Evolutionary conservation across 805 yeast species (phyloP).

Genomic region (Metschnikowia lunata): DNA sequence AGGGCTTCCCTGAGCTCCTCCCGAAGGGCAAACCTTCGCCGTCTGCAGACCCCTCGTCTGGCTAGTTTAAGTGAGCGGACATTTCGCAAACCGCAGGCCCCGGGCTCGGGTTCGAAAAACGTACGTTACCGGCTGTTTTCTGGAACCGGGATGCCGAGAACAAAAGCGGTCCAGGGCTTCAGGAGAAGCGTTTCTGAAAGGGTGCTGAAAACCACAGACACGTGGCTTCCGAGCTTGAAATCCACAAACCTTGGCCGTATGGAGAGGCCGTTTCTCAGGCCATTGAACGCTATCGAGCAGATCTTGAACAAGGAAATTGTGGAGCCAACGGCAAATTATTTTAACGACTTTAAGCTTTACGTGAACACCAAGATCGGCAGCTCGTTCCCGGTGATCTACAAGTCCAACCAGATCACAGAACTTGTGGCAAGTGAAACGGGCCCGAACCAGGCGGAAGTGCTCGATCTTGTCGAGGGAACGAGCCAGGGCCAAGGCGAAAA

Average conservation of each 20-base stretch:
- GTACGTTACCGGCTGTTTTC: background rate
- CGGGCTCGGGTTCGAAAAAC: background rate
- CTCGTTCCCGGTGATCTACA: slow-evolving; percentile 4
- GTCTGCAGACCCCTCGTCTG: slow-evolving; percentile 1
- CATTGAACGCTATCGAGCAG: slow-evolving; percentile 44
- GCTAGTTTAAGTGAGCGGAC: slow-evolving; percentile 6
- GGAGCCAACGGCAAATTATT: slow-evolving; percentile 42
- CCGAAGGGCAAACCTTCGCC: background rate
- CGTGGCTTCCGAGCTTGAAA: slow-evolving; percentile 53
- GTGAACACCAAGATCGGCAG: slow-evolving; percentile 4
- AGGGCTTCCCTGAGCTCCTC: background rate
- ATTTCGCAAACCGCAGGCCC: slow-evolving; percentile 1
- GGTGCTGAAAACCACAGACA: slow-evolving; percentile 55
- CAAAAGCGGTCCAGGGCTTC: slow-evolving; percentile 28
- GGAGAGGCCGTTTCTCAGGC: slow-evolving; percentile 47
- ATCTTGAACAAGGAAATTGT: slow-evolving; percentile 24
- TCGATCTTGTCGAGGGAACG: background rate
- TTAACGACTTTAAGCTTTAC: background rate
- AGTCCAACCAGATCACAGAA: slow-evolving; percentile 5
- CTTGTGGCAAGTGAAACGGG: background rate
- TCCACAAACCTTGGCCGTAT: slow-evolving; percentile 48
- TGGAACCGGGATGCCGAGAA: slow-evolving; percentile 28
- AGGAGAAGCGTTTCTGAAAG: slow-evolving; percentile 52
- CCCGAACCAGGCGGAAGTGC: background rate
- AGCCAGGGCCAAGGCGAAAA: background rate